Evolutionary conservation across 2,329 filamentous ascomycete species (phyloP).

Genomic region (Colletotrichum ledebouriae): DNA sequence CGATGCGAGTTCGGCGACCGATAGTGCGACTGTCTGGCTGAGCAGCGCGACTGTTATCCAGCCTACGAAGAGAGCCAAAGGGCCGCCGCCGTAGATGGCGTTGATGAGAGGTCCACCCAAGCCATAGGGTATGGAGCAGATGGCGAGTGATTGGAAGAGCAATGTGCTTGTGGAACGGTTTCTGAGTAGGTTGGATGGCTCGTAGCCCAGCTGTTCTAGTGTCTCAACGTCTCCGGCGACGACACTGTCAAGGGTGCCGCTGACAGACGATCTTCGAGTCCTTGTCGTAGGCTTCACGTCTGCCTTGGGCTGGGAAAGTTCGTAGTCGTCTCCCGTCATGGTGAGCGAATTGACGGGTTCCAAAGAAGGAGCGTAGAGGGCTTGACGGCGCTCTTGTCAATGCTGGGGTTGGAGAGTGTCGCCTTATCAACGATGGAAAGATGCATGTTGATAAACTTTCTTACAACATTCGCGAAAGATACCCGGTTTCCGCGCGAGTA

Average conservation of each 20-base stretch:
- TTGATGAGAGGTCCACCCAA: slow-evolving; percentile 74
- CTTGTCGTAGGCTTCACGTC: not conserved
- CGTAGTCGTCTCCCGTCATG: slow-evolving; percentile 2
- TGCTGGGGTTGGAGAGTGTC: no score
- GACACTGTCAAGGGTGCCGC: not conserved
- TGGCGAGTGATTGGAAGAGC: slow-evolving; percentile 81
- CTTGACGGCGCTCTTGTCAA: no score
- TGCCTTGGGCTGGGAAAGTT: not conserved
- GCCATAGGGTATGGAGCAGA: slow-evolving; percentile 81
- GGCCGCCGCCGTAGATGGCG: slow-evolving; percentile 1
- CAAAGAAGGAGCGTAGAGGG: no score
- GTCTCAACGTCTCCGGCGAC: slow-evolving; percentile 68
- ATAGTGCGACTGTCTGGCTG: not conserved
- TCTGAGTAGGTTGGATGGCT: slow-evolving; percentile 69
- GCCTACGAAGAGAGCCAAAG: not conserved
- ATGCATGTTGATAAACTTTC: no score
- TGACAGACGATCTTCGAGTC: not conserved
- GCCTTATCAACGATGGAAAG: no score
- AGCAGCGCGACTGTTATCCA: not conserved
- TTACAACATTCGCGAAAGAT: no score
- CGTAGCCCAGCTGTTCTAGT: slow-evolving; percentile 75
- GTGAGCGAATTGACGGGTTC: no score
- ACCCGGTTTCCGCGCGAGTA: no score
- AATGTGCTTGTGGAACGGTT: slow-evolving; percentile 77
- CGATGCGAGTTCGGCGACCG: slow-evolving; percentile 5